These are phyloP conservation scores for Debaryomyces robertsiae DNA, from an alignment of 1,139 yeast genomes.

Conservation along the genomic window DNA sequence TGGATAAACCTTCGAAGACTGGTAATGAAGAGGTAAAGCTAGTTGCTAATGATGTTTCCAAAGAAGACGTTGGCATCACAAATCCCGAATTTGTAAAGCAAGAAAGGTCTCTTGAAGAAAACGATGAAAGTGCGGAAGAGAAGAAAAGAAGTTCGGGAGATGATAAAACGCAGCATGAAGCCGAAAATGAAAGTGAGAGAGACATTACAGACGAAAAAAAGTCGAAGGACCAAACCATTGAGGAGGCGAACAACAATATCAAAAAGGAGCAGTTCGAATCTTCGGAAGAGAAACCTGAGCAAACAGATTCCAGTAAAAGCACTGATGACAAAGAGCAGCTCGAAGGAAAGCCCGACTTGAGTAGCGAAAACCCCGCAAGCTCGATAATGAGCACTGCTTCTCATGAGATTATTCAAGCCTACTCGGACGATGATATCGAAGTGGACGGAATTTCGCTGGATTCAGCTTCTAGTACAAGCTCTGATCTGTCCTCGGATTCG, in stretches of 20 bases:
- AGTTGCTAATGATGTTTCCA: background rate
- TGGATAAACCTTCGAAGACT: no score
- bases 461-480: slow-evolving; percentile 17
- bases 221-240: no score
- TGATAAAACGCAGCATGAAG: slow-evolving; percentile 24
- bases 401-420: slow-evolving; percentile 22
- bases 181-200: slow-evolving; percentile 26
- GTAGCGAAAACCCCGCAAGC: background rate
- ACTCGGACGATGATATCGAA: slow-evolving; percentile 35
- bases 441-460: slow-evolving; percentile 19
- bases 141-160: background rate
- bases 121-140: background rate
- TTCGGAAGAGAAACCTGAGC: no score
- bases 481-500: slow-evolving; percentile 17
- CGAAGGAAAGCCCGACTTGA: no score
- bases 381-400: slow-evolving; percentile 39
- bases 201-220: slow-evolving; percentile 28
- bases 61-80: background rate
- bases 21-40: no score
- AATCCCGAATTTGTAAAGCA: background rate
- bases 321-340: no score
- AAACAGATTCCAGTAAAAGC: no score
- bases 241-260: no score
- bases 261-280: no score
- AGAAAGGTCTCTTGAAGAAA: background rate